Evolutionary conservation across 495 filamentous ascomycete genomes (phyloP).

Genomic region (Bryoglossum gracile): DNA sequence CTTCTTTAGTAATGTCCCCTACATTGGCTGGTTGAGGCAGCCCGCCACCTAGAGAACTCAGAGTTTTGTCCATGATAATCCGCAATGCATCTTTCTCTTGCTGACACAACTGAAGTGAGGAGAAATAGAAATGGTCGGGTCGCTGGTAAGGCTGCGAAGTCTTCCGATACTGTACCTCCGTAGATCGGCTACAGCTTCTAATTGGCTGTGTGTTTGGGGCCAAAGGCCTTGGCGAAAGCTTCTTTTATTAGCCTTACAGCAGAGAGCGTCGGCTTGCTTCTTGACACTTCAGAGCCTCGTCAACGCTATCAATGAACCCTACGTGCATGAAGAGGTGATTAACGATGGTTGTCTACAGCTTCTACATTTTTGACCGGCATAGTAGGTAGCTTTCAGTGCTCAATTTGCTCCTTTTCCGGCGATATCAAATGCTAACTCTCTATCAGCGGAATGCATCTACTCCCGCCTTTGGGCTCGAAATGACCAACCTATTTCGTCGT

Average conservation of each 20-base stretch:
- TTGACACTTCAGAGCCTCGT: too few species aligned
- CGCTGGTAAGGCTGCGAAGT: too few species aligned
- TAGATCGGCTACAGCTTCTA: too few species aligned
- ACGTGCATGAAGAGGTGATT: too few species aligned
- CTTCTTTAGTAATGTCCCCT: conserved; percentile 22
- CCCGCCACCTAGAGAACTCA: conserved; percentile 10
- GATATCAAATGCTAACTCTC: conserved; percentile 8
- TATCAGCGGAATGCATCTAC: conserved; percentile 95
- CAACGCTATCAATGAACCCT: too few species aligned
- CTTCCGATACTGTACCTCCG: too few species aligned
- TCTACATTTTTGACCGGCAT: conserved; percentile 98
- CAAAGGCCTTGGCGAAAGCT: too few species aligned
- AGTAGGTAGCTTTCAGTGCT: conserved; percentile 46
- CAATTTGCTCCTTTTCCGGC: not conserved
- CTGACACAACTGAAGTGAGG: too few species aligned
- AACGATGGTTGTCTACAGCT: conserved; percentile 90
- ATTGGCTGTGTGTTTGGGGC: too few species aligned
- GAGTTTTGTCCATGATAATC: not conserved
- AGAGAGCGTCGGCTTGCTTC: too few species aligned
- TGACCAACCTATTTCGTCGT: conserved; percentile 15
- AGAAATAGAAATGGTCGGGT: too few species aligned
- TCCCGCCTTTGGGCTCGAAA: conserved; percentile 60
- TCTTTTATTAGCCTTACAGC: too few species aligned
- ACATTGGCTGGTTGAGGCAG: conserved; percentile 9
- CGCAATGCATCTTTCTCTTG: conserved; percentile 11